phyloP scores from a whole-genome alignment of 2,329 filamentous ascomycete species.

The Mycosphaerelloides madeirae region DNA sequence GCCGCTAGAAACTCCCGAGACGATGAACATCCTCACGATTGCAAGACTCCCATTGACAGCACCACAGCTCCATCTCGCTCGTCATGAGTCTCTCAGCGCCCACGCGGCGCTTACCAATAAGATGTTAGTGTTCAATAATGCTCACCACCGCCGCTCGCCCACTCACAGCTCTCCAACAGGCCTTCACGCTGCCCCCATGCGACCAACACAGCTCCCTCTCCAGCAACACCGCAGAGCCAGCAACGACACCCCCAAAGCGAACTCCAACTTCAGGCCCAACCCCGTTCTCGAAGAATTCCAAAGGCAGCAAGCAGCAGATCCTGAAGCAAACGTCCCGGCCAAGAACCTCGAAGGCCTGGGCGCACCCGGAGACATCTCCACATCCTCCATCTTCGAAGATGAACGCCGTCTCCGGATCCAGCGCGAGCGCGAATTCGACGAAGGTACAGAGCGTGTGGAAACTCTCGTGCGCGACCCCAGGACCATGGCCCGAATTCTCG shows the following conservation, averaged over 20 bases:
- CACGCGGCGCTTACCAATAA: conserved; percentile 55
- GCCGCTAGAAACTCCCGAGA: not conserved
- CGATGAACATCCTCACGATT: not conserved
- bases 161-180: conserved; percentile 6
- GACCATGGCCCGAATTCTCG: conserved; percentile 59
- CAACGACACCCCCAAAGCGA: conserved; percentile 4
- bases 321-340: conserved; percentile 5
- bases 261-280: conserved; percentile 30
- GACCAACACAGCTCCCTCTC: conserved; percentile 1
- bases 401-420: conserved; percentile 26
- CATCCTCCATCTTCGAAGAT: conserved; percentile 51
- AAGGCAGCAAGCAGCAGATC: conserved; percentile 24
- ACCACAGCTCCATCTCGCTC: conserved; percentile 1
- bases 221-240: conserved; percentile 6
- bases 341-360: conserved; percentile 17
- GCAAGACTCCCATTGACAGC: not conserved
- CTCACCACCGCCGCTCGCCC: not conserved
- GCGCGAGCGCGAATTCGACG: conserved; percentile 15
- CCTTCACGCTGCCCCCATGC: conserved; percentile 10
- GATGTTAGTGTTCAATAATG: conserved; percentile 47
- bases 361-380: conserved; percentile 42
- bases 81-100: conserved; percentile 63
- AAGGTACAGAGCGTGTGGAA: conserved; percentile 14
- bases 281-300: conserved; percentile 60
- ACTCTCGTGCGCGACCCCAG: conserved; percentile 39